Percentiles rank a stretch among this genome's conserved stretches.
Conservation (phyloP, 2,329 filamentous ascomycete species). For the Penicillium verrucosum region DNA sequence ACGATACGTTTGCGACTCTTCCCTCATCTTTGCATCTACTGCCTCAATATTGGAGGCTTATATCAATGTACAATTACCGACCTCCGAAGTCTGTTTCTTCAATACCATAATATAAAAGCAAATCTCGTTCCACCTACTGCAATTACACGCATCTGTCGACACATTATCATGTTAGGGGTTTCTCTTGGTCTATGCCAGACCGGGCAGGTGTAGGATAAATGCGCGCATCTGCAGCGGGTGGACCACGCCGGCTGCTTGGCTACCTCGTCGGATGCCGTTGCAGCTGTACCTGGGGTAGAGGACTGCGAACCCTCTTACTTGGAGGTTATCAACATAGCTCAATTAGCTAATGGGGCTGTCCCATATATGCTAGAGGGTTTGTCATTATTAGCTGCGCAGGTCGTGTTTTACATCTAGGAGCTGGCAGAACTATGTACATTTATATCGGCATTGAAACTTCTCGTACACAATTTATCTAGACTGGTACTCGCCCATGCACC, state of each 20-base stretch:
- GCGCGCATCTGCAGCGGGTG: neutral
- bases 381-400: no score
- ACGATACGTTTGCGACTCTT: constrained; percentile 15
- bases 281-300: neutral
- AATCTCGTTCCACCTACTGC: neutral
- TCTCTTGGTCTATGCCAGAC: neutral
- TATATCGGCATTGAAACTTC: no score
- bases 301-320: neutral
- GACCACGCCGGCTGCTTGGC: no score
- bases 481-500: no score
- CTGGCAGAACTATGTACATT: no score
- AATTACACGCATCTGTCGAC: neutral
- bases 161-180: neutral
- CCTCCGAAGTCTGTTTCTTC: constrained; percentile 20
- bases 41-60: neutral
- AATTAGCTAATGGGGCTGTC: neutral
- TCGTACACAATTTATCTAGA: no score
- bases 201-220: neutral
- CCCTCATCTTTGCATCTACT: neutral
- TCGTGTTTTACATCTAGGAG: no score
- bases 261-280: neutral
- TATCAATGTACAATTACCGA: constrained; percentile 40
- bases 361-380: no score
- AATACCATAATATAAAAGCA: constrained; percentile 1
- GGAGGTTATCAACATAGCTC: neutral